Percentiles rank a stretch among this genome's conserved stretches.
Evolutionary conservation across 202 grass and related monocot genomes (phyloP).

Genomic region (Setaria viridis): DNA sequence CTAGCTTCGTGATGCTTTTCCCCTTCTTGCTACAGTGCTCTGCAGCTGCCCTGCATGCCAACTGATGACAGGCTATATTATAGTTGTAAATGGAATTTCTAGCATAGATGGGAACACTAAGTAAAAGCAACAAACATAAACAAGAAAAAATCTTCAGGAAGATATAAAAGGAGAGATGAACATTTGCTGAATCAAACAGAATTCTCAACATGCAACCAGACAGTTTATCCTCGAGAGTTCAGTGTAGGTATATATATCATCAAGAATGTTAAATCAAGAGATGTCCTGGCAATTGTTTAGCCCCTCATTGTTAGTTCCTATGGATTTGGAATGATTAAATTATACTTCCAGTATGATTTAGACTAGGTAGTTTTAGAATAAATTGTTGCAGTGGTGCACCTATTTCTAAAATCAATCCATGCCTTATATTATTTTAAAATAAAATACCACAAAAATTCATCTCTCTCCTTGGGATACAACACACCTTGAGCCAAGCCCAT

Average conservation of each 20-base stretch:
- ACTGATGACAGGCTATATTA: conserved; percentile 54
- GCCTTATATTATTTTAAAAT: not conserved
- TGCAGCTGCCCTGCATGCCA: conserved; percentile 75
- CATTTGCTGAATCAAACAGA: not conserved
- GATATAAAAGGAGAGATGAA: not conserved
- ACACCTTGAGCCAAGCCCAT: not conserved
- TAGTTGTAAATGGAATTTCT: conserved; percentile 23
- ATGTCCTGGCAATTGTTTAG: not conserved
- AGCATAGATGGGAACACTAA: conserved; percentile 17
- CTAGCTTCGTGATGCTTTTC: conserved; percentile 75
- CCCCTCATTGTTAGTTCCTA: not conserved
- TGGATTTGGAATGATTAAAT: not conserved
- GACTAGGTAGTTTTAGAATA: not conserved
- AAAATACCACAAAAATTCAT: not conserved
- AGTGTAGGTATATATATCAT: not conserved
- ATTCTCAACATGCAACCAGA: not conserved
- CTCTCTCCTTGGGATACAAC: not conserved
- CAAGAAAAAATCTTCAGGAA: conserved; percentile 13
- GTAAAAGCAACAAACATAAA: not conserved
- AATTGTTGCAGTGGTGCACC: not conserved
- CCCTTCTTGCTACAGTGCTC: conserved; percentile 78
- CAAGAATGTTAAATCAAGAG: not conserved
- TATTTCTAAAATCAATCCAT: conserved; percentile 6
- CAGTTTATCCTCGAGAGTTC: not conserved
- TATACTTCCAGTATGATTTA: conserved; percentile 1